Conservation (phyloP, 805 yeast species). For the Candida alai region DNA sequence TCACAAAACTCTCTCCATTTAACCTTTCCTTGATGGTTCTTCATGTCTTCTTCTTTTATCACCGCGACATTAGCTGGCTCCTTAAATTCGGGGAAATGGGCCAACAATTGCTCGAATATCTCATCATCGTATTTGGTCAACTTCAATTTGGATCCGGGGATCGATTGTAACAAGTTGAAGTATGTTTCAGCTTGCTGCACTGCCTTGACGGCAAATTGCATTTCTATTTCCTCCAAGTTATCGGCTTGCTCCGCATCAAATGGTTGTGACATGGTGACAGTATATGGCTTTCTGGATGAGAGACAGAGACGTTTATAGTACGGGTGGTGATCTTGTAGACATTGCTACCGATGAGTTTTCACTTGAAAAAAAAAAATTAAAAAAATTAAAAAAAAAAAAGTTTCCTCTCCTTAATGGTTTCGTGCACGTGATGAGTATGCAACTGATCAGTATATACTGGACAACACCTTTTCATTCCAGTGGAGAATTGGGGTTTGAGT, state of each 20-base stretch:
- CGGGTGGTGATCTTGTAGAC: too few species aligned
- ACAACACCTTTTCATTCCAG: too few species aligned
- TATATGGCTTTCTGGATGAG: too few species aligned
- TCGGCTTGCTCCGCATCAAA: conserved; percentile 91
- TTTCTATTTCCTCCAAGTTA: conserved; percentile 85
- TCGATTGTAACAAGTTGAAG: conserved; percentile 72
- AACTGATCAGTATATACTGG: too few species aligned
- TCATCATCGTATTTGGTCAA: conserved; percentile 71
- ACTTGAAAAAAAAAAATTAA: too few species aligned
- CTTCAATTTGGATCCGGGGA: conserved; percentile 77
- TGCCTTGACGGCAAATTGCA: conserved; percentile 96
- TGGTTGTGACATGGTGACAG: conserved; percentile 17
- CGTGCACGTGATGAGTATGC: too few species aligned
- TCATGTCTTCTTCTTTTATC: conserved; percentile 77
- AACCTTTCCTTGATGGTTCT: conserved; percentile 72
- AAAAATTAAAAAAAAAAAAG: too few species aligned
- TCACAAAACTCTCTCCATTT: conserved; percentile 89
- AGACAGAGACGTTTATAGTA: too few species aligned
- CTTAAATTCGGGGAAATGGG: conserved; percentile 84
- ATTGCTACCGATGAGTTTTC: too few species aligned
- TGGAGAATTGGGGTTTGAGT: too few species aligned
- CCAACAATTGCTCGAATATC: conserved; percentile 55
- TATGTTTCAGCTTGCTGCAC: conserved; percentile 94
- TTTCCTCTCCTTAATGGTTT: too few species aligned
- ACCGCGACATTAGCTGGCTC: conserved; percentile 52